Percentiles rank a stretch among this genome's conserved stretches.
Evolutionary conservation across 495 filamentous ascomycete genomes (phyloP).

Genomic region (Peziza echinospora): DNA sequence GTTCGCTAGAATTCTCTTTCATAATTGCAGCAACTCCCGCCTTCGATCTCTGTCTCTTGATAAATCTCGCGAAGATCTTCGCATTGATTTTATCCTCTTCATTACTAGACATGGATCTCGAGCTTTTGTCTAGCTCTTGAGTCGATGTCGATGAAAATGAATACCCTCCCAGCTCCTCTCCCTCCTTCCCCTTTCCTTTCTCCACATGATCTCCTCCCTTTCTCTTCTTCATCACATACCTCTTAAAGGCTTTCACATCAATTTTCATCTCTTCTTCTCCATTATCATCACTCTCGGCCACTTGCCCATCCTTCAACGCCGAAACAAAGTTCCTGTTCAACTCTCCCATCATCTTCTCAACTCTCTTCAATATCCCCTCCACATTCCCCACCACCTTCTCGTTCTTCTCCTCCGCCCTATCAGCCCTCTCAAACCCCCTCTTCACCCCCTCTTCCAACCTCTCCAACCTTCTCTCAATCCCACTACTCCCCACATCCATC

Average conservation of each 20-base stretch:
- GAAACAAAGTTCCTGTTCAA: background rate
- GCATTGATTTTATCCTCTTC: too few species aligned
- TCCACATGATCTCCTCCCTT: background rate
- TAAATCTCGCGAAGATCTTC: too few species aligned
- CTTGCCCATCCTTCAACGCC: background rate
- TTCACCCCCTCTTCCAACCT: background rate
- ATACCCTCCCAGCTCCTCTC: too few species aligned
- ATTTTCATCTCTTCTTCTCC: background rate
- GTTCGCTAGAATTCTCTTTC: background rate
- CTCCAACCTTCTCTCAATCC: background rate
- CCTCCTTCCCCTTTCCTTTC: background rate
- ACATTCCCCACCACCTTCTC: background rate
- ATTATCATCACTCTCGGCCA: background rate
- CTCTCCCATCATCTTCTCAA: background rate
- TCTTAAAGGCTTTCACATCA: background rate
- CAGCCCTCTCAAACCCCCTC: background rate
- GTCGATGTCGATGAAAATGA: too few species aligned
- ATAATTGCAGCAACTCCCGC: background rate
- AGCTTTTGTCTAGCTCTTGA: too few species aligned
- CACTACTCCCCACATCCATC: background rate
- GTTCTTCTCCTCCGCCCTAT: conserved; percentile 5
- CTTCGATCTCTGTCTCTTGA: background rate
- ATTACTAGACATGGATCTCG: too few species aligned
- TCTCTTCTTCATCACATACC: background rate
- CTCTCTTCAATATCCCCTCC: conserved; percentile 2